A percentile compares a stretch with the other conserved stretches of the same genome.
Evolutionary conservation across 1,284 basidiomycete genomes (phyloP).

Genomic region (Ganoderma leucocontextum): DNA sequence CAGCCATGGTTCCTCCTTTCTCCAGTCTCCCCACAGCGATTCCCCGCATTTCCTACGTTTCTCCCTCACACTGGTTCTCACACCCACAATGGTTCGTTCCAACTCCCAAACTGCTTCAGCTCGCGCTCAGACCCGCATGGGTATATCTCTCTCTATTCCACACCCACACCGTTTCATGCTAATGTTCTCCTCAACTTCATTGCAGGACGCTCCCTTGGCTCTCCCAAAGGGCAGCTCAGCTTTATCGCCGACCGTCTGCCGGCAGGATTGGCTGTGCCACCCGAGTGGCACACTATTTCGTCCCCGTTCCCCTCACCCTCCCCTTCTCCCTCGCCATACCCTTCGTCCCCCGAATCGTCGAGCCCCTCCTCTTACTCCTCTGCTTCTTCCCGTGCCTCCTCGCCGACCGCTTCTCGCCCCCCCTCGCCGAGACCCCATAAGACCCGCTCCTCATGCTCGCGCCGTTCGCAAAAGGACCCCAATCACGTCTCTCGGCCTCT

Average conservation of each 20-base stretch:
- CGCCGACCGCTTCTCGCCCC: slow-evolving; percentile 17
- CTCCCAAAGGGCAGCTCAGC: not conserved
- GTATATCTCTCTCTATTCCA: not conserved
- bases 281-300: slow-evolving; percentile 22
- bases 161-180: not conserved
- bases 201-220: not conserved
- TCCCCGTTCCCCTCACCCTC: slow-evolving; percentile 11
- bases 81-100: slow-evolving; percentile 3
- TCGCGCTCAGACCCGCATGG: not conserved
- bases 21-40: not conserved
- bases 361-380: not conserved
- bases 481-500: slow-evolving; percentile 82
- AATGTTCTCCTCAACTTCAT: not conserved
- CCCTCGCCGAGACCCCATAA: slow-evolving; percentile 14
- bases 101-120: not conserved
- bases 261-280: slow-evolving; percentile 4
- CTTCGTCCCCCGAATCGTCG: not conserved
- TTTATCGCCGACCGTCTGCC: not conserved
- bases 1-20: not conserved
- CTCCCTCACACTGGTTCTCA: not conserved
- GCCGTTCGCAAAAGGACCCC: slow-evolving; percentile 27
- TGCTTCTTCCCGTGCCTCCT: slow-evolving; percentile 11
- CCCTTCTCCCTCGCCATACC: slow-evolving; percentile 6
- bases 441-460: slow-evolving; percentile 15
- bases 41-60: not conserved